These are phyloP conservation scores for Arthroderma sp. DNA, from an alignment of 2,329 filamentous ascomycete species.

Conservation along the genomic window DNA sequence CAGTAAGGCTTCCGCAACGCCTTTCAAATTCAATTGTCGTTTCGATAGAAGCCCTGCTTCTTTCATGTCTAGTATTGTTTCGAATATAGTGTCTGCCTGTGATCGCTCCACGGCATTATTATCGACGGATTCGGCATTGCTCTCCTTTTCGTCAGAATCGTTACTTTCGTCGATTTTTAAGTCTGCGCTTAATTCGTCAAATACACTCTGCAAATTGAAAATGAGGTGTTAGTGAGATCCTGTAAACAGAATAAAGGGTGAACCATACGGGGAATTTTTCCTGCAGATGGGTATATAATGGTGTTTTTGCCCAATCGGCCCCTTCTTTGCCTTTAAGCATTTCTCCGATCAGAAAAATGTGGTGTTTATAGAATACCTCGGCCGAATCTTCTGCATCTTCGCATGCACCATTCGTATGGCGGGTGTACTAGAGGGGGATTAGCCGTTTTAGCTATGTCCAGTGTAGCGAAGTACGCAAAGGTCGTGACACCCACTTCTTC, in stretches of 20 bases:
- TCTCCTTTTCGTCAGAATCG: slow-evolving; percentile 8
- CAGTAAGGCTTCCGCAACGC: slow-evolving; percentile 20
- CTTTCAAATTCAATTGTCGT: slow-evolving; percentile 26
- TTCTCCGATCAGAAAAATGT: slow-evolving; percentile 32
- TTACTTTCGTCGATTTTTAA: slow-evolving; percentile 4
- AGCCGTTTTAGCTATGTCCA: neutral
- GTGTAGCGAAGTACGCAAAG: neutral
- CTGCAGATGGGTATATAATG: slow-evolving; percentile 31
- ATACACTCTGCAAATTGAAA: too few relatives aligned
- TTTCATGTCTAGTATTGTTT: slow-evolving; percentile 26
- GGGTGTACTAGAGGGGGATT: slow-evolving; percentile 23
- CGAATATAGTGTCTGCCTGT: slow-evolving; percentile 26
- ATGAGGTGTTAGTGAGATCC: too few relatives aligned
- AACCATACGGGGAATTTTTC: slow-evolving; percentile 28
- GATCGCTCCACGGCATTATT: slow-evolving; percentile 15
- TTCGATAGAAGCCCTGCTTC: slow-evolving; percentile 29
- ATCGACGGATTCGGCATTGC: slow-evolving; percentile 8
- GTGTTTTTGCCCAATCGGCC: slow-evolving; percentile 32
- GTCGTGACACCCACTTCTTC: slow-evolving; percentile 23
- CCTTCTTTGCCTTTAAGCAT: slow-evolving; percentile 35
- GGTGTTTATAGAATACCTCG: slow-evolving; percentile 34
- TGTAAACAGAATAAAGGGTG: too few relatives aligned
- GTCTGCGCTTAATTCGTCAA: neutral
- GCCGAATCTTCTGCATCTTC: slow-evolving; percentile 34
- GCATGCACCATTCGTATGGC: slow-evolving; percentile 28